phyloP scores from a whole-genome alignment of 805 yeast species.

The Kockiozyma suomiensis region DNA sequence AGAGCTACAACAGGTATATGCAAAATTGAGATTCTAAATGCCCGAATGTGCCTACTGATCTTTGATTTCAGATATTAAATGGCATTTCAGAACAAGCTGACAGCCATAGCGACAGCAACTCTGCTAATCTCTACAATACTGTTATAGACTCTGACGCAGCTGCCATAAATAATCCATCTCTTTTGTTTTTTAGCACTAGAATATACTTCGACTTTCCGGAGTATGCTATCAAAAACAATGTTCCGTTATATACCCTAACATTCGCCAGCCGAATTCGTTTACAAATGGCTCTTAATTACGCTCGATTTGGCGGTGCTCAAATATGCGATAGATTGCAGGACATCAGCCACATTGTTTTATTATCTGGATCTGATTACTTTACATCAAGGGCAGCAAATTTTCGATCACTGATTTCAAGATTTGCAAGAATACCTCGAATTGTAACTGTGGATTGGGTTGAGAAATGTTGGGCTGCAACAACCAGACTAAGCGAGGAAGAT shows the following conservation, averaged over 20 bases:
- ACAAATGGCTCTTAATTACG: slow-evolving; percentile 13
- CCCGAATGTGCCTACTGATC: not conserved
- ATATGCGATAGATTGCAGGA: slow-evolving; percentile 39
- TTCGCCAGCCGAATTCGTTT: not conserved
- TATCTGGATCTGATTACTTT: slow-evolving; percentile 31
- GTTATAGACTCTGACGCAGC: slow-evolving; percentile 35
- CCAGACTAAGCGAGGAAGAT: slow-evolving; percentile 37
- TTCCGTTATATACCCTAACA: not conserved
- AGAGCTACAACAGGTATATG: slow-evolving; percentile 32
- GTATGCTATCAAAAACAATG: not conserved
- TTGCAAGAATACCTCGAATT: slow-evolving; percentile 35
- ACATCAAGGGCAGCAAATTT: not conserved
- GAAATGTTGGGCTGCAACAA: slow-evolving; percentile 41
- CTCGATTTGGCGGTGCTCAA: slow-evolving; percentile 49
- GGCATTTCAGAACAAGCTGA: not conserved
- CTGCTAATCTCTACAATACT: not conserved
- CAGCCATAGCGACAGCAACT: not conserved
- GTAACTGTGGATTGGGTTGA: slow-evolving; percentile 47
- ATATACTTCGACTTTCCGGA: slow-evolving; percentile 16
- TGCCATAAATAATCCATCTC: slow-evolving; percentile 40
- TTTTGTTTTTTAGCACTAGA: slow-evolving; percentile 33
- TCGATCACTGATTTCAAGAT: not conserved
- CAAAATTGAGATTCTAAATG: too few species aligned
- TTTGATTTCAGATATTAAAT: not conserved
- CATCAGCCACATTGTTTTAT: slow-evolving; percentile 40